Conservation (phyloP, 495 filamentous ascomycete species). For the Hyaloscypha hepaticicola region DNA sequence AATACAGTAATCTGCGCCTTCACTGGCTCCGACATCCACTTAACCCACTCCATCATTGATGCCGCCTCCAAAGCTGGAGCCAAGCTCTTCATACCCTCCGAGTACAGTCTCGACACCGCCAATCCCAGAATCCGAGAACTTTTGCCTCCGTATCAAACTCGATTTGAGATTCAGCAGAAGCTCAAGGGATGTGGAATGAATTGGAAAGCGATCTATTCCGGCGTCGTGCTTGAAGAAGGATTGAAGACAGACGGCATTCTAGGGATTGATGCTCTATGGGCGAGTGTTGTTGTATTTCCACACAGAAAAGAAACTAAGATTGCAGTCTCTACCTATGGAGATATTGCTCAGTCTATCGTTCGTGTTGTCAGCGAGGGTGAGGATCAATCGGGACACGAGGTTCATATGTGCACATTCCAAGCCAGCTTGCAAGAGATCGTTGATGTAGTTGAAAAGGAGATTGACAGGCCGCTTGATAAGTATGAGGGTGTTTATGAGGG, state of each 20-base stretch:
- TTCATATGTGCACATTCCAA: slow-evolving; percentile 10
- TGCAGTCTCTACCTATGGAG: slow-evolving; percentile 10
- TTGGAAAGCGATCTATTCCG: slow-evolving; percentile 24
- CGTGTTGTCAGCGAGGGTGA: background rate
- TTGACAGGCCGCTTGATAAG: slow-evolving; percentile 14
- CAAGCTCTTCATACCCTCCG: slow-evolving; percentile 36
- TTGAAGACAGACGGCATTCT: slow-evolving; percentile 19
- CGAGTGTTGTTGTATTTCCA: slow-evolving; percentile 12
- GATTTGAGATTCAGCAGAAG: slow-evolving; percentile 17
- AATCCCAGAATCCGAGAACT: slow-evolving; percentile 26
- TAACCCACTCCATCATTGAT: slow-evolving; percentile 28
- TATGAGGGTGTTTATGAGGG: slow-evolving; percentile 22
- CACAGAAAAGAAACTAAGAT: slow-evolving; percentile 11
- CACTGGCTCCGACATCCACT: slow-evolving; percentile 21
- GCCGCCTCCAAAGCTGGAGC: slow-evolving; percentile 27
- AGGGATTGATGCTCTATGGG: slow-evolving; percentile 18
- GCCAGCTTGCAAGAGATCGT: slow-evolving; percentile 3
- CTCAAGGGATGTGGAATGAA: slow-evolving; percentile 5
- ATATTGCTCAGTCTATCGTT: slow-evolving; percentile 18
- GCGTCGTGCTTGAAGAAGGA: slow-evolving; percentile 17
- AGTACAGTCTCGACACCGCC: slow-evolving; percentile 36
- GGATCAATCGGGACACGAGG: background rate
- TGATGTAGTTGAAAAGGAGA: slow-evolving; percentile 7
- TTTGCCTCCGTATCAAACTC: slow-evolving; percentile 20
- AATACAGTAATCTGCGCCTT: slow-evolving; percentile 13